A percentile compares a stretch with the other conserved stretches of the same genome.
Conservation (phyloP, 345 rosid species). For the Salix udensis region DNA sequence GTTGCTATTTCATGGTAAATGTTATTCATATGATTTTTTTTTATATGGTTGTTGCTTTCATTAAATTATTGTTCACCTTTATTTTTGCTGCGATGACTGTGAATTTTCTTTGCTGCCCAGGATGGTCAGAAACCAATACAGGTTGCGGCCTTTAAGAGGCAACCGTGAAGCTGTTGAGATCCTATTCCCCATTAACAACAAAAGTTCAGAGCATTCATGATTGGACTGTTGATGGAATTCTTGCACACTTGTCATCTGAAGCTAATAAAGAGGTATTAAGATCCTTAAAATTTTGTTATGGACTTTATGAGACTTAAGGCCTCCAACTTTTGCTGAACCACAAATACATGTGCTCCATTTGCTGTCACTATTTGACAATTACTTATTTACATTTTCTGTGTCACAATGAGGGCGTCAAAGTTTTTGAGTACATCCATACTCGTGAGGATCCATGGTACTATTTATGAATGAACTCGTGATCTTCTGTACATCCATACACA, state of each 20-base stretch:
- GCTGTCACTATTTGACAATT: background rate
- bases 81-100: background rate
- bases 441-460: background rate
- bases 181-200: conserved; percentile 63
- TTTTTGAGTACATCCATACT: background rate
- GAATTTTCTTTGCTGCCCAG: conserved; percentile 36
- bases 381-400: background rate
- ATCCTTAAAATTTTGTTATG: conserved; percentile 1
- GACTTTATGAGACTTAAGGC: background rate
- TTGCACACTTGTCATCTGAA: conserved; percentile 55
- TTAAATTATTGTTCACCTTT: background rate
- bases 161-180: conserved; percentile 59
- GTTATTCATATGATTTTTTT: background rate
- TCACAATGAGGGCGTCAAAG: background rate
- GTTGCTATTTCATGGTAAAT: background rate
- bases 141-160: conserved; percentile 83
- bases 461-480: background rate
- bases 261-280: conserved; percentile 37
- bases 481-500: background rate
- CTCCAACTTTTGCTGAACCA: background rate
- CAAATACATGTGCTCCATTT: background rate
- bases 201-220: conserved; percentile 47
- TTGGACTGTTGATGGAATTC: conserved; percentile 78
- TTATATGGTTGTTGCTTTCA: background rate
- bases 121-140: conserved; percentile 78